phyloP scores from a whole-genome alignment of 2,329 filamentous ascomycete species.

The Lanzia echinophila region DNA sequence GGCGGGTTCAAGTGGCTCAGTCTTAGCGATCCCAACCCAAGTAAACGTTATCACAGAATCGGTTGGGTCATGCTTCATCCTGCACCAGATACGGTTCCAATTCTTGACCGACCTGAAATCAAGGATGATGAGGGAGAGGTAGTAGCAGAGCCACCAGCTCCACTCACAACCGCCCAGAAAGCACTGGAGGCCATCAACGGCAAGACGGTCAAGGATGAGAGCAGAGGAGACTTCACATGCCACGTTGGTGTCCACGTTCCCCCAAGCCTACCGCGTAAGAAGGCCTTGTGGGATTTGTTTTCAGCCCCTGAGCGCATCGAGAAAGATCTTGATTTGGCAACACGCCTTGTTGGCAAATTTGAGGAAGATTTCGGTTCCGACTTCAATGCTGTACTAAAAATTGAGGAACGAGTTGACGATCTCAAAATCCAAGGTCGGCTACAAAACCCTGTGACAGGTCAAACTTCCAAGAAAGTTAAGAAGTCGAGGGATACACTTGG shows the following conservation, averaged over 20 bases:
- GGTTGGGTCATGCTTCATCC: constrained; percentile 97
- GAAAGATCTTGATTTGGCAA: constrained; percentile 78
- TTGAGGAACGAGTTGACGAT: constrained; percentile 82
- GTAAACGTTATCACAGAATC: constrained; percentile 94
- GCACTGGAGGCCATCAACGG: constrained; percentile 93
- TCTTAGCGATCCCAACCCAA: constrained; percentile 90
- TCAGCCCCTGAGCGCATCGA: constrained; percentile 90
- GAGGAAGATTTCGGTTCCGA: constrained; percentile 75
- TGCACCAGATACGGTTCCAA: constrained; percentile 56
- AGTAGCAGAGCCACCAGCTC: constrained; percentile 34
- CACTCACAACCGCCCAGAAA: constrained; percentile 65
- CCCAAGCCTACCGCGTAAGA: constrained; percentile 78
- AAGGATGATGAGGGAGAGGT: constrained; percentile 52
- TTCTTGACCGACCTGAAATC: constrained; percentile 65
- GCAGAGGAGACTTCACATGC: constrained; percentile 91
- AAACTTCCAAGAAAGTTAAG: constrained; percentile 54
- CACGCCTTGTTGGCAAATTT: constrained; percentile 74
- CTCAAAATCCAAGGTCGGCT: constrained; percentile 70
- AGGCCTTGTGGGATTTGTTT: constrained; percentile 94
- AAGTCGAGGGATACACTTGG: constrained; percentile 50
- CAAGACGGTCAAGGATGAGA: constrained; percentile 92
- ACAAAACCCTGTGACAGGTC: constrained; percentile 53
- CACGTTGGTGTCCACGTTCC: constrained; percentile 95
- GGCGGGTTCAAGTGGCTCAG: constrained; percentile 95
- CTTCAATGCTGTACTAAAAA: constrained; percentile 69